Conservation (phyloP, 2,329 filamentous ascomycete species). For the Graphilbum ipis-grandicollis region DNA sequence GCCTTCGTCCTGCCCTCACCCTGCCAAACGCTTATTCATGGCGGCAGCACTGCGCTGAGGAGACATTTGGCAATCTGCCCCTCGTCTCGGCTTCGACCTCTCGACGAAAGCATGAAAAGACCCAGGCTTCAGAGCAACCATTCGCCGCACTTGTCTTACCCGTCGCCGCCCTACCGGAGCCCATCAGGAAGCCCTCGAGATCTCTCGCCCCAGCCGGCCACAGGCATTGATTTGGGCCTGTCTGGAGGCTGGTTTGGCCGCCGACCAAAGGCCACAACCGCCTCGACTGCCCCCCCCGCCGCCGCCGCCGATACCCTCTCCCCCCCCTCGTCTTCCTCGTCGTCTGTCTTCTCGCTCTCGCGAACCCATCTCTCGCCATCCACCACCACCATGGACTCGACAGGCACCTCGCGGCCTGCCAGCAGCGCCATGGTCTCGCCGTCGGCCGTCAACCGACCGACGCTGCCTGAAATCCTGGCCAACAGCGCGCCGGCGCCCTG, state of each 20-base stretch:
- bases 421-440: conserved; percentile 28
- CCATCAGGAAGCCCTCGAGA: conserved; percentile 20
- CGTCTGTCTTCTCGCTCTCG: background rate
- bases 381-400: conserved; percentile 21
- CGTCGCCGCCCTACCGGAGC: too few relatives aligned
- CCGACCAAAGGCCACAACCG: conserved; percentile 5
- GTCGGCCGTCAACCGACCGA: conserved; percentile 35
- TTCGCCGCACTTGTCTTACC: too few relatives aligned
- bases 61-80: too few relatives aligned
- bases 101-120: conserved; percentile 10
- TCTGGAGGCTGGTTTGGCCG: conserved; percentile 22
- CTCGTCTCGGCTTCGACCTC: too few relatives aligned
- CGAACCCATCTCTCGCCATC: background rate
- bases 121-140: conserved; percentile 22
- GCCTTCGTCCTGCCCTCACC: too few relatives aligned
- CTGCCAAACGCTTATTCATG: too few relatives aligned
- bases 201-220: conserved; percentile 24
- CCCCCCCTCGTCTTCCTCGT: background rate
- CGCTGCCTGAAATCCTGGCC: conserved; percentile 71
- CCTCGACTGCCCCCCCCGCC: background rate
- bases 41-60: too few relatives aligned
- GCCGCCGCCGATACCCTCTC: too few relatives aligned
- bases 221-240: conserved; percentile 17
- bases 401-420: conserved; percentile 24
- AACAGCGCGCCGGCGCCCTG: conserved; percentile 77